phyloP scores from a whole-genome alignment of 1,139 yeast genomes.

The Yamadazyma sp. region DNA sequence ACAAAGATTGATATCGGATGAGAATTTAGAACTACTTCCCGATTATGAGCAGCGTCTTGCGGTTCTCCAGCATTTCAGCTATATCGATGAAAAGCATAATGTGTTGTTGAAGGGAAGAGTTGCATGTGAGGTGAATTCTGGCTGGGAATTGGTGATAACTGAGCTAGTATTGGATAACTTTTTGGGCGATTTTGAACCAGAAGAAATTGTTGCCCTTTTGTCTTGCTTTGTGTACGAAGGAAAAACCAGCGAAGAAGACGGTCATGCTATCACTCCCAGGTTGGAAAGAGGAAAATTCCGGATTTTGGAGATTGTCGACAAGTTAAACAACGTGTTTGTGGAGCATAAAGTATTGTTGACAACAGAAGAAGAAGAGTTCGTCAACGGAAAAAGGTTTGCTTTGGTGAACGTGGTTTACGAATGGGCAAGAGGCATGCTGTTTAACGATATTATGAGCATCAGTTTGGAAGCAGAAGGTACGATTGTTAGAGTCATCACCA shows the following conservation, averaged over 20 bases:
- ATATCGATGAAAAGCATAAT: conserved; percentile 72
- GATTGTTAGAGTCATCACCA: conserved; percentile 92
- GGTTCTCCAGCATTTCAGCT: conserved; percentile 72
- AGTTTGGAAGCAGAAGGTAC: conserved; percentile 95
- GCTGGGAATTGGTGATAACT: conserved; percentile 86
- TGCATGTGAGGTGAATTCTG: conserved; percentile 84
- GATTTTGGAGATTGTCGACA: conserved; percentile 69
- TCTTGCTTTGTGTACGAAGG: conserved; percentile 96
- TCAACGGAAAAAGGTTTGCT: conserved; percentile 83
- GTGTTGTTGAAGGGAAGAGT: conserved; percentile 86
- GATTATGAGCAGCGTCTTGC: conserved; percentile 88
- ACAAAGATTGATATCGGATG: conserved; percentile 71
- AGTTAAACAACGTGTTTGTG: conserved; percentile 60
- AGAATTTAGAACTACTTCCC: conserved; percentile 85
- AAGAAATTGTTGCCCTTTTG: conserved; percentile 89
- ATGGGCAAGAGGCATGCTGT: conserved; percentile 96
- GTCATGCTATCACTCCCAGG: conserved; percentile 72
- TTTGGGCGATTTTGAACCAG: conserved; percentile 90
- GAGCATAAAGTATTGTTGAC: conserved; percentile 74
- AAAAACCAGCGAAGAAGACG: conserved; percentile 59
- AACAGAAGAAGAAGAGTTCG: conserved; percentile 80
- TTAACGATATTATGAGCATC: conserved; percentile 84
- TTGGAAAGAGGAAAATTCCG: conserved; percentile 73
- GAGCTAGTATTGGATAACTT: conserved; percentile 89
- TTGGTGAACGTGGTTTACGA: conserved; percentile 92